Evolutionary conservation across 208 protist species (phyloP).

Genomic region (Trypanosoma cruzi): DNA sequence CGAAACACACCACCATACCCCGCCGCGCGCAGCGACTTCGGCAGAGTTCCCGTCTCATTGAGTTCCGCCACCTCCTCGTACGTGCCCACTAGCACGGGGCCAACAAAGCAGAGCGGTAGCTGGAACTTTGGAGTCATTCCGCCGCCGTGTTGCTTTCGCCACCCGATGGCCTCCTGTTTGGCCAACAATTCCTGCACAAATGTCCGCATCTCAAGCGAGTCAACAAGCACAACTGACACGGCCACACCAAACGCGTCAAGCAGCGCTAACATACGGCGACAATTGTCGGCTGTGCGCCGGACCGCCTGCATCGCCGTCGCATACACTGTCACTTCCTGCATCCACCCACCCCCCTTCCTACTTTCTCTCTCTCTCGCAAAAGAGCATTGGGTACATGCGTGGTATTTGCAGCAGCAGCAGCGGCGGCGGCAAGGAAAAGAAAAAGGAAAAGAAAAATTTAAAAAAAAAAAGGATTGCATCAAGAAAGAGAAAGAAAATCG

Average conservation of each 20-base stretch:
- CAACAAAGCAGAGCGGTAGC: conserved; percentile 30
- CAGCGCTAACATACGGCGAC: conserved; percentile 22
- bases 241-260: conserved; percentile 29
- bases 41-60: conserved; percentile 18
- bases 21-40: conserved; percentile 11
- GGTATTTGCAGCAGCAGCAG: too few species aligned
- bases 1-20: conserved; percentile 22
- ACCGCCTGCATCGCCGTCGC: conserved; percentile 22
- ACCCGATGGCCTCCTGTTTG: background rate
- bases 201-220: conserved; percentile 16
- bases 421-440: background rate
- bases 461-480: background rate
- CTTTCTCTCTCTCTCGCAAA: background rate
- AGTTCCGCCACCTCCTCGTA: conserved; percentile 19
- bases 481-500: background rate
- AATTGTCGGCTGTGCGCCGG: conserved; percentile 28
- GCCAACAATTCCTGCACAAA: conserved; percentile 20
- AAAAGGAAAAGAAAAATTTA: background rate
- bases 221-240: conserved; percentile 15
- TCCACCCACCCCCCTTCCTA: background rate
- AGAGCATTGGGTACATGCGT: background rate
- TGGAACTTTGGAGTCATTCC: conserved; percentile 1
- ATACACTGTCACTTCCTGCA: conserved; percentile 30
- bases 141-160: background rate
- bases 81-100: conserved; percentile 20